Percentiles rank a stretch among this genome's conserved stretches.
Conservation (phyloP, 805 yeast genomes). For the Candida hungchunana region DNA sequence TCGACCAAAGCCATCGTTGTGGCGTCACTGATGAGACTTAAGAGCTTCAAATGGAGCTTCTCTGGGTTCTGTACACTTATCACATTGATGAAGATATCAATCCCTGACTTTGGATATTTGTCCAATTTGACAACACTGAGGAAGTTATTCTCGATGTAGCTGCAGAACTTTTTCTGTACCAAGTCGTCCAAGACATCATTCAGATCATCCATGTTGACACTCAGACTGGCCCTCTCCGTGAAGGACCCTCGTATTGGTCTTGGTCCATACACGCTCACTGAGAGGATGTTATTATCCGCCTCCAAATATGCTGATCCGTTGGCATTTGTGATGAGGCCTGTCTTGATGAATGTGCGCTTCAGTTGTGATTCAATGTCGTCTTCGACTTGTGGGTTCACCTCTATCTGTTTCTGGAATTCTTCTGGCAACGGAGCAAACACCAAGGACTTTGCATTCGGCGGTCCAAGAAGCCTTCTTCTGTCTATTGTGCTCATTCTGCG, state of each 20-base stretch:
- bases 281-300: constrained; percentile 40
- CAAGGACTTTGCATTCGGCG: constrained; percentile 57
- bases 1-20: constrained; percentile 76
- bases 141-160: constrained; percentile 34
- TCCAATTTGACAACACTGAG: constrained; percentile 41
- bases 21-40: constrained; percentile 36
- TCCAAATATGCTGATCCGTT: constrained; percentile 85
- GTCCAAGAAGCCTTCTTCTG: constrained; percentile 85
- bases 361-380: constrained; percentile 29
- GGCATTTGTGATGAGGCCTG: constrained; percentile 64
- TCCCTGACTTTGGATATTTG: constrained; percentile 86
- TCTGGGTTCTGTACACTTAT: constrained; percentile 41
- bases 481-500: constrained; percentile 36
- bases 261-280: constrained; percentile 82
- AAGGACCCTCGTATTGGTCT: constrained; percentile 77
- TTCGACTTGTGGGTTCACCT: constrained; percentile 15
- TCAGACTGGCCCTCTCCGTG: constrained; percentile 58
- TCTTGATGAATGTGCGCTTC: constrained; percentile 46
- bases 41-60: constrained; percentile 27
- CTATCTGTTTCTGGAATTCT: constrained; percentile 9
- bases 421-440: constrained; percentile 31
- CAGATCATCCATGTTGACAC: constrained; percentile 43
- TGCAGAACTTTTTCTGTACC: constrained; percentile 45
- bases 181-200: constrained; percentile 24
- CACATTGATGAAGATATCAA: constrained; percentile 70